Evolutionary conservation across 768 basidiomycete species (phyloP), one percentile per base, ranked within the genome.

Genomic region (Tricholoma sp.): DNA sequence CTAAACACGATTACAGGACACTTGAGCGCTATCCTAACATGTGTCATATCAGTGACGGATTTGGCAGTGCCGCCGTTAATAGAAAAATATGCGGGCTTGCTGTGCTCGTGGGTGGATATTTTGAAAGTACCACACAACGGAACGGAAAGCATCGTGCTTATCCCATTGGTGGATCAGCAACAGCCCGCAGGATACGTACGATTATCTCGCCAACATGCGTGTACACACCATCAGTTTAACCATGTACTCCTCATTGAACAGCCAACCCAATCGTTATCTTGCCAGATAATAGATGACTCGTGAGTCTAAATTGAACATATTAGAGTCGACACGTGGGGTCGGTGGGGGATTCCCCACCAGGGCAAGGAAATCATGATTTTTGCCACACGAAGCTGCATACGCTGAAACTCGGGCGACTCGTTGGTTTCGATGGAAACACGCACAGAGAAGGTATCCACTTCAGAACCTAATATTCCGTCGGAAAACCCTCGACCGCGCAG

Each of bases 401-500:
- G 28, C 28, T 48, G 47, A 48, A 48, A 48, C 12, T 44, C 13
- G 24, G 15, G 44, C 9, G 24, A 41, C 2, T 39, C 17, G 28
- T 50, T 50, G 37, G 48, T 42, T 41, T 33, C 37, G 54, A 55
- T 50, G 37, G 33, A 41, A 41, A 39, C 54, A 24, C 34, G 34
- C n/a, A 53, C 52, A 53, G 52, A 39, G 47, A 50, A 54, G 53
- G 17, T 12, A 50, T 33, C 49, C n/a, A n/a, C 6, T 45, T 37
- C 3, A 29, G 50, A 50, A 53, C 15, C 28, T 32, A 18, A n/a
- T n/a, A 39, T 7, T 29, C 45, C 24, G 10, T 45, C 12, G 44
- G 13, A 45, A 45, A 31, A 12, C 28, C 28, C 15, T 15, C 15
- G 13, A 44, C 18, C 4, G 39, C 4, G 39, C n/a, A 13, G n/a